Evolutionary conservation across 78 protist genomes (phyloP), one percentile per base, ranked within the genome.

Genomic region (Acrasis kona): DNA sequence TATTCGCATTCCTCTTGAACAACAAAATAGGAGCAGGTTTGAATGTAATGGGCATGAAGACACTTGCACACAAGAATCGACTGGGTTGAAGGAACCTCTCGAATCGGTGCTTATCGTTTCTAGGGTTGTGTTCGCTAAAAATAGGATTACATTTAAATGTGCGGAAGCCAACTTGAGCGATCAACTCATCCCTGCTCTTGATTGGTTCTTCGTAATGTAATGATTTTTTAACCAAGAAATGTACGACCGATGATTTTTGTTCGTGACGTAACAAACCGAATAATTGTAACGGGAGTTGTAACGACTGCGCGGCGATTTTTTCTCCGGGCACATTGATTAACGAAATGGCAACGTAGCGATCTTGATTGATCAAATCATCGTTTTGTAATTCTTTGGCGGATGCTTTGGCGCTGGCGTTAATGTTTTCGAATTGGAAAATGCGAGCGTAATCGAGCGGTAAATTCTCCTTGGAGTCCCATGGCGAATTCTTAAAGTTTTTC

Each of bases 381-480:
- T 0, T 67, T 30, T 3, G 19, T 10, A 34, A 28, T n/a, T 77
- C 87, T 19, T 2, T 6, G 29, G 72, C 41, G 37, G 70, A 78
- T n/a, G 61, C 58, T n/a, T 50, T 41, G 32, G 28, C 74, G 1
- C 93, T 71, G 31, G 78, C 88, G 30, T 35, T 67, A 36, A 83
- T 89, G 76, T 87, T 32, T 27, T 85, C 78, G 73, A 98, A 93
- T 42, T 91, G 85, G 84, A 84, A 96, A 37, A 98, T 89, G 30
- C 86, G 29, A 3, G 89, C 85, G 80, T 97, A 98, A 28, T 96
- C 97, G 6, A 69, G 10, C 9, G 99, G 99, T 19, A 97, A 83
- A 37, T 82, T 80, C 82, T 97, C 97, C 28, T 78, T 77, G 39
- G 96, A 89, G 74, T 96, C 95, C 99, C 99, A 98, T 58, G 87